Evolutionary conservation across 2,329 filamentous ascomycete genomes (phyloP).

Genomic region (Pseudocercospora musae): DNA sequence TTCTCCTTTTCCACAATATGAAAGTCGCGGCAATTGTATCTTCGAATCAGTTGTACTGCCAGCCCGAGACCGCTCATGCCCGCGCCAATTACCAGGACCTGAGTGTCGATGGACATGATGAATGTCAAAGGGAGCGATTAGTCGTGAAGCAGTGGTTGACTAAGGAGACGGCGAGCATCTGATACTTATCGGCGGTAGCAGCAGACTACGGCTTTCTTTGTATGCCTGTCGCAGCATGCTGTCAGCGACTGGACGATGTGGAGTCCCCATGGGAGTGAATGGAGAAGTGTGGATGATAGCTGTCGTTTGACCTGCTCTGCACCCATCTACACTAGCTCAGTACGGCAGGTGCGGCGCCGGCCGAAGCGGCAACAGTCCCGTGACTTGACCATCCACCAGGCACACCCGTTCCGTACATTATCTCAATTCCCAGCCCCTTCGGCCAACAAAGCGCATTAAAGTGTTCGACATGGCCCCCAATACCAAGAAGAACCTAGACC

Average conservation of each 20-base stretch:
- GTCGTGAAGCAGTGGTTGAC: neutral
- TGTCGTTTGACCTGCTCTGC: neutral
- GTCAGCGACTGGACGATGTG: constrained; percentile 1
- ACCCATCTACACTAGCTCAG: neutral
- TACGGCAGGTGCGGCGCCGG: neutral
- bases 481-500: constrained; percentile 13
- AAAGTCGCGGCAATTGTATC: constrained; percentile 39
- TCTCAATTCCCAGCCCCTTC: neutral
- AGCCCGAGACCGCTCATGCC: constrained; percentile 48
- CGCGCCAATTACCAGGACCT: constrained; percentile 52
- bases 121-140: neutral
- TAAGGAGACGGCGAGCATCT: neutral
- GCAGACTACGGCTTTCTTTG: neutral
- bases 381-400: neutral
- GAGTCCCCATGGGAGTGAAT: constrained; percentile 1
- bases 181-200: neutral
- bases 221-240: neutral
- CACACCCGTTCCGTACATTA: neutral
- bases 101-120: constrained; percentile 40
- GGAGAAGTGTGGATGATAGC: neutral
- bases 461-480: constrained; percentile 1
- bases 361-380: neutral
- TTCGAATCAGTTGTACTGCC: constrained; percentile 45
- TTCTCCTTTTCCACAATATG: constrained; percentile 45
- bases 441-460: neutral